Conservation (phyloP, 78 protist species). For the Chrysochromulina parva region DNA sequence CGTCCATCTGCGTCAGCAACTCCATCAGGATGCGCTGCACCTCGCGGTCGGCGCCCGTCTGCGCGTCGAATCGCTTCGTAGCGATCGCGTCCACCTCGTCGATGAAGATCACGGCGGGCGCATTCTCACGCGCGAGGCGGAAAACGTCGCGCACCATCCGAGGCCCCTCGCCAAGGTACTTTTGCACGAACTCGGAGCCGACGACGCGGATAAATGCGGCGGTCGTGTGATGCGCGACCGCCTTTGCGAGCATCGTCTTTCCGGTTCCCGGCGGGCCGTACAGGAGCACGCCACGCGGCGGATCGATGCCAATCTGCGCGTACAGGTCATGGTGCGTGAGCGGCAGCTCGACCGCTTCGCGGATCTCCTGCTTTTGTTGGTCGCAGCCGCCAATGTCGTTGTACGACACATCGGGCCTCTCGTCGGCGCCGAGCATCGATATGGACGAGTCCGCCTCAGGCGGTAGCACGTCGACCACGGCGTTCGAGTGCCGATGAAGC, state of each 20-base stretch:
- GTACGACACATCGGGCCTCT: constrained; percentile 79
- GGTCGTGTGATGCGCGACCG: constrained; percentile 99
- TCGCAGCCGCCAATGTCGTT: constrained; percentile 98
- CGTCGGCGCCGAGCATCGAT: constrained; percentile 78
- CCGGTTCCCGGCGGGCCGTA: constrained; percentile 67
- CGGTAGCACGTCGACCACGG: constrained; percentile 97
- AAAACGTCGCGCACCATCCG: constrained; percentile 94
- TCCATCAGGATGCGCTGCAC: constrained; percentile 99
- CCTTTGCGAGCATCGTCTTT: constrained; percentile 96
- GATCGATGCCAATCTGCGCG: constrained; percentile 97
- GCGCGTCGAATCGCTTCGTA: constrained; percentile 98
- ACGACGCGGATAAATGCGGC: constrained; percentile 93
- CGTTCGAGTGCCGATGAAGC: constrained; percentile 89
- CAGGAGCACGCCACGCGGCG: constrained; percentile 99
- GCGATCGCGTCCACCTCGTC: constrained; percentile 99
- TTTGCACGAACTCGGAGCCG: constrained; percentile 99
- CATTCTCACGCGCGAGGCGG: constrained; percentile 85
- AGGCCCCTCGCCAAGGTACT: constrained; percentile 99
- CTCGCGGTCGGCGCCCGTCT: constrained; percentile 97
- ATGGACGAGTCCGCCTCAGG: constrained; percentile 98
- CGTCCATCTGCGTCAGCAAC: constrained; percentile 99
- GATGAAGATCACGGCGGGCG: constrained; percentile 99
- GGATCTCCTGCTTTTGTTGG: constrained; percentile 99
- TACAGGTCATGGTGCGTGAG: constrained; percentile 80
- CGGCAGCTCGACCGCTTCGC: constrained; percentile 99